Evolutionary conservation across 2,329 filamentous ascomycete genomes (phyloP).

Genomic region (Exophiala phaeomuriformis): DNA sequence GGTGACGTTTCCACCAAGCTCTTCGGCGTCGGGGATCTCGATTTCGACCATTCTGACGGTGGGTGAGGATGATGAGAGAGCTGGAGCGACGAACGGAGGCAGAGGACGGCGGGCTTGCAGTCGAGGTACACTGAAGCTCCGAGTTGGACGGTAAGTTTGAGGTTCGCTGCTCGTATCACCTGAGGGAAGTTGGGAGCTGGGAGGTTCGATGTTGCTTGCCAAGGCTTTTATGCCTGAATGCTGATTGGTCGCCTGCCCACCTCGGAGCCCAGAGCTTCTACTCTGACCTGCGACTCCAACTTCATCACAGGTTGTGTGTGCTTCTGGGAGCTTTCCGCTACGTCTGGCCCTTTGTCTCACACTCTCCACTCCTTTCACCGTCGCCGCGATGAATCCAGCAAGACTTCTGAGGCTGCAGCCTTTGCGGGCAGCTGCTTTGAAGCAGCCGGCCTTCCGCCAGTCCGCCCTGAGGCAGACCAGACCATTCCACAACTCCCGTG

Average conservation of each 20-base stretch:
- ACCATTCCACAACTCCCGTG: constrained; percentile 23
- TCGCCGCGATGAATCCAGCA: constrained; percentile 20
- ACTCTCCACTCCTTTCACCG: constrained; percentile 23
- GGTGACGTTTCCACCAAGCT: constrained; percentile 71
- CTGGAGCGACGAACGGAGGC: constrained; percentile 25
- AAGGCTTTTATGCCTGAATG: constrained; percentile 8
- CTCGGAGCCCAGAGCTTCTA: constrained; percentile 9
- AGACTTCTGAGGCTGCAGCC: constrained; percentile 24
- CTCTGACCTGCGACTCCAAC: constrained; percentile 10
- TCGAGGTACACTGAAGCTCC: constrained; percentile 4
- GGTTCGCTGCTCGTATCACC: constrained; percentile 9
- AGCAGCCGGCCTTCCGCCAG: constrained; percentile 23
- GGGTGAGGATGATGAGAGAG: constrained; percentile 32
- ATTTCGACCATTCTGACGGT: constrained; percentile 74
- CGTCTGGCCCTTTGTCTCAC: constrained; percentile 2
- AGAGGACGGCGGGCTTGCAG: constrained; percentile 8
- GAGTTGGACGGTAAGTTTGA: constrained; percentile 1
- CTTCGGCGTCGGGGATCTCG: constrained; percentile 55
- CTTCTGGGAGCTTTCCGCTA: not conserved
- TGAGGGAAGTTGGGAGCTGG: constrained; percentile 15
- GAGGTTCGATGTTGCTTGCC: constrained; percentile 8
- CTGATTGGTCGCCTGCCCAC: constrained; percentile 11
- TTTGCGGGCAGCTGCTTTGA: constrained; percentile 25
- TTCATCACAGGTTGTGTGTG: constrained; percentile 1
- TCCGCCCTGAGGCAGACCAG: constrained; percentile 22